phyloP scores from a whole-genome alignment of 306 rosid species.

The Vigna radiata region DNA sequence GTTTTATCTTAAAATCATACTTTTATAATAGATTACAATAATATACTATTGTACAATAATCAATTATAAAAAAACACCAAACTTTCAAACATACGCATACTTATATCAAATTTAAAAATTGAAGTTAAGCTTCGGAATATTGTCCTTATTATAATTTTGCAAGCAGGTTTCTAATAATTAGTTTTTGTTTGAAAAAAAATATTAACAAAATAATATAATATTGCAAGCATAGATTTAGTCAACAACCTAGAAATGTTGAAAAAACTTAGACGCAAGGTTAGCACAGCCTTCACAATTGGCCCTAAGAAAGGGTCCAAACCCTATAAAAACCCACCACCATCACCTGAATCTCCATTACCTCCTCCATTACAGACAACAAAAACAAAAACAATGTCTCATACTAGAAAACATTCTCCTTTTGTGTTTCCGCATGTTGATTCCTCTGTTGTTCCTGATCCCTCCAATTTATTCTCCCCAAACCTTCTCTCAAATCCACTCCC shows the following conservation, averaged over 20 bases:
- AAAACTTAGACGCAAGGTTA: conserved; percentile 39
- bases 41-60: no score
- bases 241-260: conserved; percentile 39
- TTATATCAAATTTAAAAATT: no score
- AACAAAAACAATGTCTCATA: neutral
- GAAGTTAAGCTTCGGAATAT: no score
- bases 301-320: conserved; percentile 29
- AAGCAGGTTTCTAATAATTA: neutral
- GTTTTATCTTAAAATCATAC: no score
- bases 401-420: conserved; percentile 51
- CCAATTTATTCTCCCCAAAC: conserved; percentile 65
- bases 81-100: no score
- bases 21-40: no score
- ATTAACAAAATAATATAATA: neutral
- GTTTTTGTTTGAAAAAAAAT: neutral
- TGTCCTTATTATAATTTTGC: neutral
- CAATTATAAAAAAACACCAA: no score
- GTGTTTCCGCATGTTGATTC: conserved; percentile 66
- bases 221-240: conserved; percentile 15
- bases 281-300: conserved; percentile 10
- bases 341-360: neutral
- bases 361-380: neutral
- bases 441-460: conserved; percentile 79
- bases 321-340: conserved; percentile 32
- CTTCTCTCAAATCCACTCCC: conserved; percentile 76